Percentiles rank a stretch among this genome's conserved stretches.
phyloP scores from a whole-genome alignment of 2,329 filamentous ascomycete species.

The Laburnicola sp. region DNA sequence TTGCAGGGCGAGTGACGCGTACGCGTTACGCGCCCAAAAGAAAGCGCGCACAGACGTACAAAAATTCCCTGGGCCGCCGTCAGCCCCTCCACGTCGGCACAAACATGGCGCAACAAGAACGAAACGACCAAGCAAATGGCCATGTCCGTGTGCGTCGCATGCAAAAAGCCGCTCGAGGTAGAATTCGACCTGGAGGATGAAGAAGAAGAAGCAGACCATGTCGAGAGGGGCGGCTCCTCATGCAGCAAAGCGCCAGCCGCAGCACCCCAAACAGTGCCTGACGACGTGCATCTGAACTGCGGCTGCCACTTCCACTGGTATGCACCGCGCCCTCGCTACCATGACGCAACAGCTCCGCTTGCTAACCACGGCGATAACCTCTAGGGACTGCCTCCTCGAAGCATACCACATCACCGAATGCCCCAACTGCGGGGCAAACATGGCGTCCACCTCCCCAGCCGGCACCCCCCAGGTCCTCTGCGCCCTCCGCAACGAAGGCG shows the following conservation, averaged over 20 bases:
- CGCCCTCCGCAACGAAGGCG: slow-evolving; percentile 74
- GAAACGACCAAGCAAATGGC: neutral
- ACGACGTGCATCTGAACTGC: slow-evolving; percentile 71
- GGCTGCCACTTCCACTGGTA: slow-evolving; percentile 83
- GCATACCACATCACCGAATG: slow-evolving; percentile 65
- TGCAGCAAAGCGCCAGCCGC: slow-evolving; percentile 35
- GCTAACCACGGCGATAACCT: neutral
- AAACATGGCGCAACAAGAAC: slow-evolving; percentile 1
- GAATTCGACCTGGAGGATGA: slow-evolving; percentile 47
- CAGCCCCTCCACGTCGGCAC: neutral
- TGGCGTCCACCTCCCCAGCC: slow-evolving; percentile 48
- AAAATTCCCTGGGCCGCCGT: slow-evolving; percentile 6
- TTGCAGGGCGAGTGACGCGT: slow-evolving; percentile 4
- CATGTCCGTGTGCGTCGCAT: slow-evolving; percentile 50
- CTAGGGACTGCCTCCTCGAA: slow-evolving; percentile 76
- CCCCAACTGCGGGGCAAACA: slow-evolving; percentile 64
- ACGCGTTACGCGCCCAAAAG: neutral
- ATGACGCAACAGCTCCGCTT: neutral
- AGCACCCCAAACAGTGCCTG: slow-evolving; percentile 56
- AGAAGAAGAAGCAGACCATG: slow-evolving; percentile 45
- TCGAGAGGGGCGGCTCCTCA: slow-evolving; percentile 40
- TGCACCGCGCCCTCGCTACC: neutral
- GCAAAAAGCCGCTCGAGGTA: slow-evolving; percentile 49
- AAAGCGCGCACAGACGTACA: neutral
- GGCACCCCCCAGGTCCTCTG: slow-evolving; percentile 61